phyloP scores from a whole-genome alignment of 1,284 basidiomycete species.

The Thelephora terrestris region DNA sequence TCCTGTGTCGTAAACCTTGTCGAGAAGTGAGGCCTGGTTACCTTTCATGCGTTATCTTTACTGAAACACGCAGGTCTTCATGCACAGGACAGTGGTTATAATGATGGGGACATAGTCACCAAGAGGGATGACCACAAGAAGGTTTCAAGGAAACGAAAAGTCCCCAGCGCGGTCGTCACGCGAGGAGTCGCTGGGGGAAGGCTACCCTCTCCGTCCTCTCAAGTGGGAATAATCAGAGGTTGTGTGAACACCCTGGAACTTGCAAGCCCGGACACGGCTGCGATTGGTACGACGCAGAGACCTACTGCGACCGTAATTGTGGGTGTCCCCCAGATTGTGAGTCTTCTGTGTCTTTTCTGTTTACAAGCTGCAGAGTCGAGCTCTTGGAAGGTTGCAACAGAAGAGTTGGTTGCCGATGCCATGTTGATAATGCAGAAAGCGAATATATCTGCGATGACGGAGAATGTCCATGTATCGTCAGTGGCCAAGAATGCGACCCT shows the following conservation, averaged over 20 bases:
- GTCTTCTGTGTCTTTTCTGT: slow-evolving; percentile 5
- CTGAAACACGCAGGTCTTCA: not conserved
- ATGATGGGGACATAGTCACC: too few relatives aligned
- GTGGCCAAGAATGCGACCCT: slow-evolving; percentile 40
- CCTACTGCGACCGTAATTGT: slow-evolving; percentile 32
- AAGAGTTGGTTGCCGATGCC: not conserved
- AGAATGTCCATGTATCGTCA: slow-evolving; percentile 17
- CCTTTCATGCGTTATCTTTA: not conserved
- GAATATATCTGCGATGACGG: slow-evolving; percentile 1
- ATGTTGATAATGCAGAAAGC: too few relatives aligned
- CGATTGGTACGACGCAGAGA: slow-evolving; percentile 26
- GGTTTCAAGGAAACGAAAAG: not conserved
- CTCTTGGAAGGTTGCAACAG: not conserved
- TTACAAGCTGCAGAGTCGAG: not conserved
- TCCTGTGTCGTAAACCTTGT: slow-evolving; percentile 33
- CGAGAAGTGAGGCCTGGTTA: slow-evolving; percentile 26
- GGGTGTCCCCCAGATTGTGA: slow-evolving; percentile 29
- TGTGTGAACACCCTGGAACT: slow-evolving; percentile 36
- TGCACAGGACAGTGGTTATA: not conserved
- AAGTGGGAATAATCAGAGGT: slow-evolving; percentile 12
- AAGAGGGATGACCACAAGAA: too few relatives aligned
- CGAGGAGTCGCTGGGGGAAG: not conserved
- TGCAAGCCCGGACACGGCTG: slow-evolving; percentile 28
- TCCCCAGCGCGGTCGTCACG: not conserved
- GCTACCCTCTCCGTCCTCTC: too few relatives aligned